Conservation (phyloP, 441 rosid species). For the Erodium trifolium region DNA sequence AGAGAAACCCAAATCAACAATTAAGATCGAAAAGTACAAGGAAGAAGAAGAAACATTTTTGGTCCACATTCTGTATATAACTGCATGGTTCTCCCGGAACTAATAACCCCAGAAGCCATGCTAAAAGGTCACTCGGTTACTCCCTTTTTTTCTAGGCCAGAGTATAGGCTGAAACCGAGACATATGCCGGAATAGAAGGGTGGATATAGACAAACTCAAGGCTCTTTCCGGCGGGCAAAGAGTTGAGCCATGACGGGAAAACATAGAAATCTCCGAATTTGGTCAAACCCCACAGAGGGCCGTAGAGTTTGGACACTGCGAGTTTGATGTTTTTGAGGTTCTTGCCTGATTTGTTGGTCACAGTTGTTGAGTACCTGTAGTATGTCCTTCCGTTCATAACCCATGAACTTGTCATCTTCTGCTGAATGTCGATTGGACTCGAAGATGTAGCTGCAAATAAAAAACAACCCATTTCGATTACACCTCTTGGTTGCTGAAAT, state of each 20-base stretch:
- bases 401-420: constrained; percentile 77
- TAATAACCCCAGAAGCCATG: too few relatives aligned
- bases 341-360: constrained; percentile 68
- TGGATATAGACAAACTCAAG: constrained; percentile 88
- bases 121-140: too few relatives aligned
- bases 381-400: constrained; percentile 51
- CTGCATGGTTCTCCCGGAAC: constrained; percentile 41
- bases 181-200: constrained; percentile 52
- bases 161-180: constrained; percentile 70
- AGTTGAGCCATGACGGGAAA: constrained; percentile 70
- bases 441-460: constrained; percentile 15
- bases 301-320: constrained; percentile 71
- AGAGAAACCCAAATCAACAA: too few relatives aligned
- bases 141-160: constrained; percentile 49
- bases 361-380: constrained; percentile 69
- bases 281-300: constrained; percentile 86
- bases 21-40: too few relatives aligned
- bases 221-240: constrained; percentile 62
- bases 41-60: too few relatives aligned
- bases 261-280: constrained; percentile 47
- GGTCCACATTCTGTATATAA: constrained; percentile 27
- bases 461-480: too few relatives aligned
- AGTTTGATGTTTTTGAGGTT: constrained; percentile 52
- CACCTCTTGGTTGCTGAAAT: too few relatives aligned
- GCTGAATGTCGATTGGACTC: constrained; percentile 53